Evolutionary conservation across 306 rosid genomes (phyloP), one percentile per base, ranked within the genome.

Genomic region (apple (Malus domestica)): DNA sequence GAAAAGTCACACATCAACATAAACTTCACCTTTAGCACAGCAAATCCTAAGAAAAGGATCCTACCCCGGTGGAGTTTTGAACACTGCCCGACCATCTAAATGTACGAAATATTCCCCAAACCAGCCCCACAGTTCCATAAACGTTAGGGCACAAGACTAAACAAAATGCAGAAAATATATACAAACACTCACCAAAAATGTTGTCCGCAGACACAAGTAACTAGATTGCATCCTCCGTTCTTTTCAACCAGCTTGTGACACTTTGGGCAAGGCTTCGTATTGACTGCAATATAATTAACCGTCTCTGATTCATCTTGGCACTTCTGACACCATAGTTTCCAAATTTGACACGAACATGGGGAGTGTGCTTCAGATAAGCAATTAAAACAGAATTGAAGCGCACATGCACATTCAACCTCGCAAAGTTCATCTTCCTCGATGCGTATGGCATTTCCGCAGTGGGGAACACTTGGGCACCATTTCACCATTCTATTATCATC

Each of bases 381-480:
- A 40, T 64, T 75, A 72, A 85, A 85, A 76, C 85, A 85, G 68
- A 85, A 85, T 27, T 74, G 78, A 10, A 74, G 23, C 22, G 81
- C 79, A 67, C 88, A 85, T 16, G 88, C 33, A 71, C 85, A 85
- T 67, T 85, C 83, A 59, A 85, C 83, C 85, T 85, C 88, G 35
- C 67, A 65, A 10, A 81, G 42, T 23, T 78, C 81, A 42, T 52
- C 71, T 13, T 81, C 83, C 62, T 78, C 78, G 35, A 75, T 23
- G 8, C 81, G 81, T 66, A 81, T 59, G 19, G 88, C 88, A 33
- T 85, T 78, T 20, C 88, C 85, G 27, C 88, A 85, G 61, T 85
- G 85, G 52, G 88, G 88, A 75, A 71, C 72, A 62, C 85, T 85
- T 3, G 85, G 88, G 57, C 88, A 85, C 88, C 85, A 81, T 57